A percentile compares a stretch with the other conserved stretches of the same genome.
phyloP scores from a whole-genome alignment of 768 basidiomycete genomes.

The Tricholoma sp. region DNA sequence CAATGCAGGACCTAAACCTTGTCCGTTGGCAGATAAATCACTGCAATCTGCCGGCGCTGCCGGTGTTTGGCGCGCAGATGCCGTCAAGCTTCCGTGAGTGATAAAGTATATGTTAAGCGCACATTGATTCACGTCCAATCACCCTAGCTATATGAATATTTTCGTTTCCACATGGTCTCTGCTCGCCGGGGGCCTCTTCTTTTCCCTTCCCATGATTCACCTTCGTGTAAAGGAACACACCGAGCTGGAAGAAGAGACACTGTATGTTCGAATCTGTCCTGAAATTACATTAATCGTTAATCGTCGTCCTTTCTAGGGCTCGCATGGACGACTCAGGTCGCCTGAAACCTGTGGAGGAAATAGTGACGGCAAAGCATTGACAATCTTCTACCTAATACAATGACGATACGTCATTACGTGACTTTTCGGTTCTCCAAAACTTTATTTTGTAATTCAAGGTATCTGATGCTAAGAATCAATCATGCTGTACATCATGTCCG shows the following conservation, averaged over 20 bases:
- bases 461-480: neutral
- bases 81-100: constrained; percentile 24
- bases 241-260: constrained; percentile 43
- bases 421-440: neutral
- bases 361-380: neutral
- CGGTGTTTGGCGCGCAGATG: constrained; percentile 69
- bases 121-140: constrained; percentile 12
- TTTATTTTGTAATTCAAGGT: neutral
- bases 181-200: constrained; percentile 56
- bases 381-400: neutral
- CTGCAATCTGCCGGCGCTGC: constrained; percentile 76
- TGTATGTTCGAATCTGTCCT: constrained; percentile 33
- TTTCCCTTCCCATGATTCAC: constrained; percentile 70
- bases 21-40: constrained; percentile 50
- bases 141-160: constrained; percentile 56
- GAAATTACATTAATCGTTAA: neutral
- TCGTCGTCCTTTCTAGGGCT: neutral
- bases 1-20: neutral
- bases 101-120: neutral
- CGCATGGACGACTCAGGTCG: constrained; percentile 35
- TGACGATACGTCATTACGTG: neutral
- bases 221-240: constrained; percentile 59
- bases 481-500: neutral
- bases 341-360: constrained; percentile 9
- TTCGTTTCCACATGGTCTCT: constrained; percentile 71